Percentiles rank a stretch among this genome's conserved stretches.
phyloP scores from a whole-genome alignment of 148 eudicot genomes.

The Camellia japonica region DNA sequence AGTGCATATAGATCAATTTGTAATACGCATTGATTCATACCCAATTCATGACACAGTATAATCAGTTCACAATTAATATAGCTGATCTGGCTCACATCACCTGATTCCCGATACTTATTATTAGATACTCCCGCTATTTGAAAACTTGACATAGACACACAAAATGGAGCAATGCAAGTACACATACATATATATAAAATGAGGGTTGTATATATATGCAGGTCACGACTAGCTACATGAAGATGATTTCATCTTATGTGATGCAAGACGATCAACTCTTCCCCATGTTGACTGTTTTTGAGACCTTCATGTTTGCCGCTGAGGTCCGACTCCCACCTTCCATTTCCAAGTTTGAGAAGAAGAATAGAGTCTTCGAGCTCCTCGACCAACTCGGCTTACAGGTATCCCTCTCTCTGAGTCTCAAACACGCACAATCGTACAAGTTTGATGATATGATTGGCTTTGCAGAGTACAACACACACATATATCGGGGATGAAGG shows the following conservation, averaged over 20 bases:
- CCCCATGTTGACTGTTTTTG: conserved; percentile 49
- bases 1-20: too few relatives aligned
- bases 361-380: conserved; percentile 41
- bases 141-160: too few relatives aligned
- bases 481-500: conserved; percentile 57
- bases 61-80: too few relatives aligned
- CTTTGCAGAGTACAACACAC: conserved; percentile 37
- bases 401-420: conserved; percentile 12
- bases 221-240: conserved; percentile 60
- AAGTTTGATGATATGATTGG: too few relatives aligned
- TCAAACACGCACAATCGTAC: neutral
- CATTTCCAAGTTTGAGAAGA: conserved; percentile 42
- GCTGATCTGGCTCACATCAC: too few relatives aligned
- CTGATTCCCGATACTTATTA: too few relatives aligned
- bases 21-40: too few relatives aligned
- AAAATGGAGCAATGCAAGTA: neutral
- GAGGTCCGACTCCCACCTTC: conserved; percentile 57
- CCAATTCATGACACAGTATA: too few relatives aligned
- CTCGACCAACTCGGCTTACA: conserved; percentile 50
- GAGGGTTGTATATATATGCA: conserved; percentile 16
- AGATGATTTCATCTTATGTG: conserved; percentile 57
- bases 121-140: too few relatives aligned
- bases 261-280: conserved; percentile 65
- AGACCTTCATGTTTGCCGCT: conserved; percentile 51
- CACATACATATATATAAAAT: neutral